Evolutionary conservation across 345 rosid species (phyloP), one percentile per base, ranked within the genome.

Genomic region (Eucalyptus marginata): DNA sequence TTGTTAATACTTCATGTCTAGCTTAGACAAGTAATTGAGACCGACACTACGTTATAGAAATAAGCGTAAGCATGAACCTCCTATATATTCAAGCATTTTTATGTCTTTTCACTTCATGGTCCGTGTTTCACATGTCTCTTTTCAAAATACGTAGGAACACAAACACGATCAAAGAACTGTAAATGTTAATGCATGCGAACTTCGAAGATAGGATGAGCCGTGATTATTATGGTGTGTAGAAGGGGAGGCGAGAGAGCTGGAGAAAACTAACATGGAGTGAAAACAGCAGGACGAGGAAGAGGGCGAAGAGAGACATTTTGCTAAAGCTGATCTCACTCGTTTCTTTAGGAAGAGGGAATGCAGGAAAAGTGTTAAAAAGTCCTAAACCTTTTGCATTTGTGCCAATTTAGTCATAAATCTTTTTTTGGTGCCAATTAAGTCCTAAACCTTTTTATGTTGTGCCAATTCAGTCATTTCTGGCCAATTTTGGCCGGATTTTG

Each of bases 231-330:
- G 80, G 80, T 31, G 80, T 9, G 13, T 33, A 20, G 12, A 68
- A 68, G 80, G 80, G 80, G 80, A 68, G 80, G 43, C 12, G 10
- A 68, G 43, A 33, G 80, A 68, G 43, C 43, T 68, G 0, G 80
- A 68, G 80, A 68, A 68, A 68, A 68, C 91, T 93, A 92, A 94
- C 96, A 89, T 80, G 88, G 92, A 93, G 86, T 87, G 90, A 31
- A 8, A 54, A 68, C 43, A 68, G 13, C 80, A 33, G 43, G 36
- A 64, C 18, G 71, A 33, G 80, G 80, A 33, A 16, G 24, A 68
- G 43, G 24, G 43, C 10, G 24, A 8, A 68, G 80, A 68, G 80
- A 68, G 80, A 68, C 80, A 33, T 33, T 68, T 68, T 68, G 43
- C 24, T 31, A 33, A 33, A 68, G 36, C 43, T 33, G 80, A 59